A percentile compares a stretch with the other conserved stretches of the same genome.
These are phyloP conservation scores for Mycena venus DNA, from an alignment of 768 basidiomycete genomes.

Conservation along the genomic window DNA sequence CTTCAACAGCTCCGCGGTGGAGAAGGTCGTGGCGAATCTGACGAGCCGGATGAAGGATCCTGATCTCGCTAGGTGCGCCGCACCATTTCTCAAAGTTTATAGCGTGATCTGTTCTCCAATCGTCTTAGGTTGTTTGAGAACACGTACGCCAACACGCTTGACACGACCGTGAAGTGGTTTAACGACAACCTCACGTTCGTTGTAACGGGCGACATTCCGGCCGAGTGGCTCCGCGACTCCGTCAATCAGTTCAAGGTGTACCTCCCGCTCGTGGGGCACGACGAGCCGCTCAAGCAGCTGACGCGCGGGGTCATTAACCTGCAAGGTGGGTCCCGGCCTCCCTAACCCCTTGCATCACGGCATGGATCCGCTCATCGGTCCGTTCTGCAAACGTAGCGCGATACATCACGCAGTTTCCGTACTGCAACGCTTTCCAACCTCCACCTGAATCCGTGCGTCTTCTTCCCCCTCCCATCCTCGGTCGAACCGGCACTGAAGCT, in stretches of 20 bases:
- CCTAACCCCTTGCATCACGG: too few relatives aligned
- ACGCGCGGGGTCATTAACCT: constrained; percentile 69
- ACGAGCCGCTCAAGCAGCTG: constrained; percentile 56
- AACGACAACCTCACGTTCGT: constrained; percentile 64
- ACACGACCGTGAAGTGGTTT: constrained; percentile 69
- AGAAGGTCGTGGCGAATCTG: constrained; percentile 64
- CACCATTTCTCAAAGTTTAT: too few relatives aligned
- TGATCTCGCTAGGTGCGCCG: constrained; percentile 57
- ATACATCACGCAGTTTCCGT: constrained; percentile 31
- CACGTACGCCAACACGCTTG: constrained; percentile 68
- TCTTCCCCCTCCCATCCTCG: background rate
- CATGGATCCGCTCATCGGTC: too few relatives aligned
- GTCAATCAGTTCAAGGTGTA: constrained; percentile 69
- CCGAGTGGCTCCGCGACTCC: constrained; percentile 71
- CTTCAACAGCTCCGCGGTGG: constrained; percentile 65
- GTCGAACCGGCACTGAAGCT: constrained; percentile 50
- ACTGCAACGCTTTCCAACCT: constrained; percentile 36
- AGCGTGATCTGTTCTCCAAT: too few relatives aligned
- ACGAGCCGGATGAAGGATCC: constrained; percentile 62
- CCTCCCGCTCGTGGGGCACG: constrained; percentile 54
- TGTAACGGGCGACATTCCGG: constrained; percentile 63
- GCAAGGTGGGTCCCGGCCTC: too few relatives aligned
- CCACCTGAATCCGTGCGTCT: constrained; percentile 21
- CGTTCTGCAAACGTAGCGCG: too few relatives aligned
- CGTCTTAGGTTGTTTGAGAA: constrained; percentile 60